These are phyloP conservation scores for Leptosphaerulina australis DNA, from an alignment of 2,329 filamentous ascomycete genomes.

Conservation along the genomic window DNA sequence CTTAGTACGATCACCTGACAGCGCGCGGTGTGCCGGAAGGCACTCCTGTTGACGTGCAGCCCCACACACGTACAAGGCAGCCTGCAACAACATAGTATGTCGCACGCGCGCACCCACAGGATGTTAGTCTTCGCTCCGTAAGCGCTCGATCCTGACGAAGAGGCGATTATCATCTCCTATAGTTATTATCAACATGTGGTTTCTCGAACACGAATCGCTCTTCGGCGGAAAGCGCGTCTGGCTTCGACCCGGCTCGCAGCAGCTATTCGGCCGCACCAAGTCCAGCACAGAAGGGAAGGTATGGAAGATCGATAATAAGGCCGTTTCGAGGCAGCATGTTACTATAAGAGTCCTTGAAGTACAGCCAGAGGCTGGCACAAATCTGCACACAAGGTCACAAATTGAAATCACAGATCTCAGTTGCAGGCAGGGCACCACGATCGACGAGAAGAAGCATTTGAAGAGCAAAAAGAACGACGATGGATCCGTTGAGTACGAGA, in stretches of 20 bases:
- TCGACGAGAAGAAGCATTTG: slow-evolving; percentile 73
- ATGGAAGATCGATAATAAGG: slow-evolving; percentile 74
- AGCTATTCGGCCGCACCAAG: slow-evolving; percentile 81
- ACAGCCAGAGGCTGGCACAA: slow-evolving; percentile 67
- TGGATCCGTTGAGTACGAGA: slow-evolving; percentile 34
- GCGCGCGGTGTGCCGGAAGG: slow-evolving; percentile 6
- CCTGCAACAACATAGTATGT: background rate
- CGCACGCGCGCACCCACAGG: background rate
- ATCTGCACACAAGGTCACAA: slow-evolving; percentile 68
- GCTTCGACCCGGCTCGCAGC: slow-evolving; percentile 83
- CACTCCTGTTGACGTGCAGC: slow-evolving; percentile 15
- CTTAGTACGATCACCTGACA: slow-evolving; percentile 14
- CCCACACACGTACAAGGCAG: slow-evolving; percentile 9
- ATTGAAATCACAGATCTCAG: slow-evolving; percentile 82
- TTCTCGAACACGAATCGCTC: slow-evolving; percentile 61
- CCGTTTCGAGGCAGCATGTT: slow-evolving; percentile 87
- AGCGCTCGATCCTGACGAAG: slow-evolving; percentile 5
- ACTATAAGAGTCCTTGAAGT: slow-evolving; percentile 74
- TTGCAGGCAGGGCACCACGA: slow-evolving; percentile 75
- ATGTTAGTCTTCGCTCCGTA: background rate
- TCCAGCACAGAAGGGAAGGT: slow-evolving; percentile 52
- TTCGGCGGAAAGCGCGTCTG: slow-evolving; percentile 72
- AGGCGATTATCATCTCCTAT: background rate
- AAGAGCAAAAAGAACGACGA: slow-evolving; percentile 62
- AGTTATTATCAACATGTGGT: slow-evolving; percentile 54